A percentile compares a stretch with the other conserved stretches of the same genome.
These are phyloP conservation scores for Globisporangium middletonii DNA, from an alignment of 352 stramenopile genomes.

Conservation along the genomic window DNA sequence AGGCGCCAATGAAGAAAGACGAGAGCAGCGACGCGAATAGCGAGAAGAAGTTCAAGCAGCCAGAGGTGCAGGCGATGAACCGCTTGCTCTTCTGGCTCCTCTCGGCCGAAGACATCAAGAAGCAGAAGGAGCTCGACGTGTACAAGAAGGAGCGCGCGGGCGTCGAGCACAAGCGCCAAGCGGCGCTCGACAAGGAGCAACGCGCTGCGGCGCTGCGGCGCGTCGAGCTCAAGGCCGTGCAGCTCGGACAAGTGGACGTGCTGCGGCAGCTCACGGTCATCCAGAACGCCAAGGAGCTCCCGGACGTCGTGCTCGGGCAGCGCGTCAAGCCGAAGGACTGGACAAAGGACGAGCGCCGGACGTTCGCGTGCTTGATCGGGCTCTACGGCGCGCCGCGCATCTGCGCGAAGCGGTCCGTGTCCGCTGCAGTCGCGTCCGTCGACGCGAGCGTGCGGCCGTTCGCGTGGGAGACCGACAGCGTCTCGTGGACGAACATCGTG, in stretches of 20 bases:
- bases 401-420: constrained; percentile 50
- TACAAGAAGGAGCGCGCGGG: constrained; percentile 71
- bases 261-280: constrained; percentile 62
- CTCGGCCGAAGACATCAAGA: constrained; percentile 81
- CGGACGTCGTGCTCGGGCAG: constrained; percentile 40
- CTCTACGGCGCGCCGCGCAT: constrained; percentile 74
- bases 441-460: constrained; percentile 28
- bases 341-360: constrained; percentile 81
- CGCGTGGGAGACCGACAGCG: constrained; percentile 67
- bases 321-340: constrained; percentile 78
- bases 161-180: constrained; percentile 69
- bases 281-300: constrained; percentile 61
- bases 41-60: constrained; percentile 70
- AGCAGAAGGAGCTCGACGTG: constrained; percentile 69
- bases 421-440: constrained; percentile 10
- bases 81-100: constrained; percentile 80
- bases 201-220: constrained; percentile 53
- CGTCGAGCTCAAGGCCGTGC: constrained; percentile 81
- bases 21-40: constrained; percentile 6
- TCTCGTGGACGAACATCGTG: constrained; percentile 82
- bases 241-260: constrained; percentile 78
- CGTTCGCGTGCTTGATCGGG: constrained; percentile 74
- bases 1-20: constrained; percentile 6
- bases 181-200: constrained; percentile 60
- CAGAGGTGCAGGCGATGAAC: constrained; percentile 88